These are phyloP conservation scores for Didymella keratinophila DNA, from an alignment of 2,329 filamentous ascomycete genomes.

Conservation along the genomic window DNA sequence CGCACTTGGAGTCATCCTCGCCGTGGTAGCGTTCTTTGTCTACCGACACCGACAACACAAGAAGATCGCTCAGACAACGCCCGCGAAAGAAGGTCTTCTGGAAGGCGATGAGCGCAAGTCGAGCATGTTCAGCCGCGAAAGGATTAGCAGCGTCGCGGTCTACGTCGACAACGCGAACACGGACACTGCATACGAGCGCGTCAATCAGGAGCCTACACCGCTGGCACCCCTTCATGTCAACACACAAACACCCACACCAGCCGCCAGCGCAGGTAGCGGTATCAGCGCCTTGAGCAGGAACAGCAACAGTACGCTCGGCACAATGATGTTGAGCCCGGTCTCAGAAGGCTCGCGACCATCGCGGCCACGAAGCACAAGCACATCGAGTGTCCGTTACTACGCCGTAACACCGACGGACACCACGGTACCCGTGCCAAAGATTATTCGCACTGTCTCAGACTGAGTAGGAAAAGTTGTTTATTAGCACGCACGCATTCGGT, in stretches of 20 bases:
- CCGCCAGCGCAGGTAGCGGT: conserved; percentile 33
- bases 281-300: conserved; percentile 31
- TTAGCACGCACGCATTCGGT: neutral
- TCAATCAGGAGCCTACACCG: conserved; percentile 35
- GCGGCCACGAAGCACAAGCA: conserved; percentile 41
- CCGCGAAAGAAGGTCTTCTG: conserved; percentile 39
- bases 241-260: conserved; percentile 23
- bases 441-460: conserved; percentile 40
- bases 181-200: conserved; percentile 27
- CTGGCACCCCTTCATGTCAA: conserved; percentile 42
- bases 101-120: conserved; percentile 40
- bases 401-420: conserved; percentile 33
- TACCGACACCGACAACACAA: conserved; percentile 35
- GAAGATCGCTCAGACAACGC: conserved; percentile 31
- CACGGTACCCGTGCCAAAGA: conserved; percentile 38
- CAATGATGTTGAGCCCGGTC: conserved; percentile 35
- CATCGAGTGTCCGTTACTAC: conserved; percentile 43
- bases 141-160: conserved; percentile 40
- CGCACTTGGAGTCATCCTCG: conserved; percentile 29
- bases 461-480: conserved; percentile 1
- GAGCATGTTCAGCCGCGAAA: conserved; percentile 45
- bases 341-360: conserved; percentile 27
- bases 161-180: conserved; percentile 38
- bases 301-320: conserved; percentile 31
- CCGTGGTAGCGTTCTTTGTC: conserved; percentile 32